phyloP scores from a whole-genome alignment of 192 early-diverging fungal genomes.

The Thoreauomyces humboldtii region DNA sequence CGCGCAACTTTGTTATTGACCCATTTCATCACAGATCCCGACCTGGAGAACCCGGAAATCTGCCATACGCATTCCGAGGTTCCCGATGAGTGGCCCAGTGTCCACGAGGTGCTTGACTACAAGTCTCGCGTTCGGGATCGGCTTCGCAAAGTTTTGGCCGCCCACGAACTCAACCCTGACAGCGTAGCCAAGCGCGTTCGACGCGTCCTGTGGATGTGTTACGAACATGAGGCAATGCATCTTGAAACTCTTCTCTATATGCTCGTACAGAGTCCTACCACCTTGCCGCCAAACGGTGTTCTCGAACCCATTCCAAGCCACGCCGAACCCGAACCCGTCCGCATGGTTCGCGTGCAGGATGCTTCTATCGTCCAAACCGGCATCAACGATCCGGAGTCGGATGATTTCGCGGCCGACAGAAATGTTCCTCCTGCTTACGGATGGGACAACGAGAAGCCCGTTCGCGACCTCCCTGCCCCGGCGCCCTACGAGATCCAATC shows the following conservation, averaged over 20 bases:
- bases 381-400: constrained; percentile 51
- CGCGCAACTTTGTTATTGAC: too few species aligned
- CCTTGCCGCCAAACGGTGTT: constrained; percentile 47
- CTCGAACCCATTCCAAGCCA: constrained; percentile 14
- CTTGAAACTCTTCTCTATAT: constrained; percentile 90
- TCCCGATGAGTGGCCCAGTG: constrained; percentile 68
- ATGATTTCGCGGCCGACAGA: constrained; percentile 32
- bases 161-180: constrained; percentile 18
- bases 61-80: constrained; percentile 78
- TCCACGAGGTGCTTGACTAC: constrained; percentile 65
- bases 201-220: constrained; percentile 79
- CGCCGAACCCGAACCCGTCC: constrained; percentile 11
- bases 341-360: constrained; percentile 19
- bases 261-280: constrained; percentile 67
- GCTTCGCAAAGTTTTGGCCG: constrained; percentile 41
- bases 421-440: constrained; percentile 55
- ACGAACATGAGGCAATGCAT: constrained; percentile 95
- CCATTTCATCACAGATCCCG: too few species aligned
- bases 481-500: constrained; percentile 63
- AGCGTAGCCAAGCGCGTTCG: constrained; percentile 38
- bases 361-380: constrained; percentile 54
- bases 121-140: constrained; percentile 62
- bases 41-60: constrained; percentile 61
- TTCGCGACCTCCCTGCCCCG: constrained; percentile 30
- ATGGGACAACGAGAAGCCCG: constrained; percentile 88